Conservation (phyloP, 179 eudicot species). For the Silene vulgaris region DNA sequence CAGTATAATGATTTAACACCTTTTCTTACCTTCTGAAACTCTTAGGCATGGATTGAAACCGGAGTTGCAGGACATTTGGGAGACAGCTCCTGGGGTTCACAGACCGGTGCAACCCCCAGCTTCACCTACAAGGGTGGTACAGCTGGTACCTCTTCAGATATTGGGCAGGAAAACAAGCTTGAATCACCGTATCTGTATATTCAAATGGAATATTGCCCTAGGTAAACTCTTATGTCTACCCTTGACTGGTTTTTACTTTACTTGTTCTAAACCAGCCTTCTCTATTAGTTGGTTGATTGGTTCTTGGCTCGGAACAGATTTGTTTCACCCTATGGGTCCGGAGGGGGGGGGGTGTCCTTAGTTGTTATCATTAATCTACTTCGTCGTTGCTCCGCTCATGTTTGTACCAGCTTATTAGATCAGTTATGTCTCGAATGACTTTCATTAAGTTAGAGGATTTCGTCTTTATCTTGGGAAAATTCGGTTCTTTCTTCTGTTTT, state of each 20-base stretch:
- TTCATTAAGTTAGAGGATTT: not conserved
- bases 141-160: slow-evolving; percentile 53
- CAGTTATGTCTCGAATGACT: slow-evolving; percentile 7
- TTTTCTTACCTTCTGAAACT: slow-evolving; percentile 21
- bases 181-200: slow-evolving; percentile 86
- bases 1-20: not conserved
- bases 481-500: not conserved
- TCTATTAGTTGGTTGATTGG: not conserved
- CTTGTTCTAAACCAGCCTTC: not conserved
- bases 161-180: slow-evolving; percentile 44
- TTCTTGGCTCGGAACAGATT: not conserved
- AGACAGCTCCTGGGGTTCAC: slow-evolving; percentile 58
- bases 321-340: not conserved
- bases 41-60: slow-evolving; percentile 96
- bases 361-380: not conserved
- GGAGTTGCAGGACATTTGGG: slow-evolving; percentile 51
- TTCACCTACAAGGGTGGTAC: slow-evolving; percentile 51
- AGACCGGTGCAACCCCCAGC: slow-evolving; percentile 57
- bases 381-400: not conserved
- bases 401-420: not conserved
- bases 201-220: slow-evolving; percentile 98
- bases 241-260: not conserved
- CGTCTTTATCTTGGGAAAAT: not conserved
- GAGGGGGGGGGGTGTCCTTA: not conserved
- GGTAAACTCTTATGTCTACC: slow-evolving; percentile 40